Evolutionary conservation across 257 asterid genomes (phyloP).

Genomic region (Nicotiana otophora): DNA sequence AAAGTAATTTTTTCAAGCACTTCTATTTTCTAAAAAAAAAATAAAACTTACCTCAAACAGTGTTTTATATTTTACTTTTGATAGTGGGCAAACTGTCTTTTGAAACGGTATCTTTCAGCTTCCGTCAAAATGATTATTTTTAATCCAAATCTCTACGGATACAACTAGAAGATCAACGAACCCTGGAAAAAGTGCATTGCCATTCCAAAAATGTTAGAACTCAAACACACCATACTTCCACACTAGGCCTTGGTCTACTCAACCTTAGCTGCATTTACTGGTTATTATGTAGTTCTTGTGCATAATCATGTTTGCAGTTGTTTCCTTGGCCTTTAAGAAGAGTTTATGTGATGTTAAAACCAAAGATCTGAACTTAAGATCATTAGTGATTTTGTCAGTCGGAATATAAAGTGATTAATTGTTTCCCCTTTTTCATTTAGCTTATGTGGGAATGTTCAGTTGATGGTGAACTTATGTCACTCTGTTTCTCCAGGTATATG

Average conservation of each 20-base stretch:
- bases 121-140: background rate
- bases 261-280: background rate
- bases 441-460: background rate
- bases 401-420: background rate
- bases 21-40: background rate
- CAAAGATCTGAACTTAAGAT: constrained; percentile 2
- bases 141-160: background rate
- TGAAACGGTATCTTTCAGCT: background rate
- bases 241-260: background rate
- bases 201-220: background rate
- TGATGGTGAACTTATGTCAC: background rate
- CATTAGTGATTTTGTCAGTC: background rate
- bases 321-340: background rate
- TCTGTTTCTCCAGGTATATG: constrained; percentile 53
- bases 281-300: background rate
- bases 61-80: background rate
- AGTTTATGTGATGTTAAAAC: background rate
- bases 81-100: background rate
- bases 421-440: background rate
- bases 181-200: constrained; percentile 1
- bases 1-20: background rate
- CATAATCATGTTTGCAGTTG: background rate
- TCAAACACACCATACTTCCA: background rate
- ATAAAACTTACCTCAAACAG: background rate
- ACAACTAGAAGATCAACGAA: background rate